phyloP scores from a whole-genome alignment of 2,329 filamentous ascomycete genomes.

The Xylariaceae sp. region DNA sequence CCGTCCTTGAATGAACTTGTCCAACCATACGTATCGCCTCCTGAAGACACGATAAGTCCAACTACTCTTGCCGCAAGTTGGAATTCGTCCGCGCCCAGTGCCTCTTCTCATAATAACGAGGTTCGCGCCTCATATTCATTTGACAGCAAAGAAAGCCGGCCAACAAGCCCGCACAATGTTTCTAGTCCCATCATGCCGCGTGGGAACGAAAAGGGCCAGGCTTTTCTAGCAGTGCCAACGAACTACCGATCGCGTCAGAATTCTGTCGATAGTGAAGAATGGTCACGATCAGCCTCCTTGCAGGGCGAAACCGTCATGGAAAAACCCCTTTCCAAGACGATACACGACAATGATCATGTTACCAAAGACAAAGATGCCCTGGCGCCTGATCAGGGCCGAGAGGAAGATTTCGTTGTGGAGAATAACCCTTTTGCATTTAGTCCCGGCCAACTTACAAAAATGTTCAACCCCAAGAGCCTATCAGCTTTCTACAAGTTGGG shows the following conservation, averaged over 20 bases:
- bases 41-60: slow-evolving; percentile 30
- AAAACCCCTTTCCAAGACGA: slow-evolving; percentile 30
- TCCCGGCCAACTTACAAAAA: slow-evolving; percentile 76
- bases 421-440: slow-evolving; percentile 83
- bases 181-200: slow-evolving; percentile 51
- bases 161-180: slow-evolving; percentile 68
- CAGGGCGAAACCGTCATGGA: slow-evolving; percentile 58
- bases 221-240: slow-evolving; percentile 63
- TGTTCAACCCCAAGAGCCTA: slow-evolving; percentile 84
- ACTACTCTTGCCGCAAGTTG: slow-evolving; percentile 29
- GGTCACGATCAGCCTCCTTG: slow-evolving; percentile 44
- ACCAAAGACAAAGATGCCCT: slow-evolving; percentile 64
- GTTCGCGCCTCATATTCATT: slow-evolving; percentile 54
- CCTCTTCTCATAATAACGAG: slow-evolving; percentile 36
- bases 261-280: slow-evolving; percentile 64
- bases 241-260: slow-evolving; percentile 58
- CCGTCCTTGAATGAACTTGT: slow-evolving; percentile 20
- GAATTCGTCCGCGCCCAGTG: slow-evolving; percentile 22
- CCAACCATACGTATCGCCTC: slow-evolving; percentile 28
- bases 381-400: slow-evolving; percentile 68
- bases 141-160: slow-evolving; percentile 58
- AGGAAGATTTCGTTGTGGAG: slow-evolving; percentile 68
- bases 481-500: slow-evolving; percentile 76
- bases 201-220: slow-evolving; percentile 42
- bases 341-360: slow-evolving; percentile 48